Evolutionary conservation across 2,329 filamentous ascomycete genomes (phyloP).

Genomic region (Fusarium algeriense): DNA sequence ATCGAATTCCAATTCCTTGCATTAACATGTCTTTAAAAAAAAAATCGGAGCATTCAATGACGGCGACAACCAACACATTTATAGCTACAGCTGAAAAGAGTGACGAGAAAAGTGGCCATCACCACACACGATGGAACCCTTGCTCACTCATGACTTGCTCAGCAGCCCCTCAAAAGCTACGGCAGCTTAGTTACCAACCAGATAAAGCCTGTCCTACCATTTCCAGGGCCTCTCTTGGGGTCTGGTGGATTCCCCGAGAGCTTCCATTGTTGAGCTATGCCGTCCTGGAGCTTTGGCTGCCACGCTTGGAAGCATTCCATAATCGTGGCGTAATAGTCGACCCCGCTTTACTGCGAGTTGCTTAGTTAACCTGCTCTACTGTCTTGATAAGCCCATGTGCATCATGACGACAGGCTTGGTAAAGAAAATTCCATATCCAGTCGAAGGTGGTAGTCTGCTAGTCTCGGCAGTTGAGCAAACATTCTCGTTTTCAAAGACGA

Average conservation of each 20-base stretch:
- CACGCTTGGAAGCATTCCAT: slow-evolving; percentile 37
- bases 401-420: slow-evolving; percentile 35
- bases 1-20: slow-evolving; percentile 37
- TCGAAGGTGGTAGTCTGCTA: background rate
- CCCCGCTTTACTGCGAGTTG: slow-evolving; percentile 41
- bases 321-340: slow-evolving; percentile 45
- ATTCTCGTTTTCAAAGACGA: background rate
- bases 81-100: slow-evolving; percentile 28
- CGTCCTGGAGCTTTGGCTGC: slow-evolving; percentile 6
- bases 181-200: slow-evolving; percentile 17
- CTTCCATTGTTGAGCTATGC: slow-evolving; percentile 19
- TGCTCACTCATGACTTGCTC: slow-evolving; percentile 44
- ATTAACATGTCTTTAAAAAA: slow-evolving; percentile 36
- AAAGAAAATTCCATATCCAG: background rate
- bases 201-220: slow-evolving; percentile 13
- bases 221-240: background rate
- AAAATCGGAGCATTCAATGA: slow-evolving; percentile 26
- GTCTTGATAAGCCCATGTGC: slow-evolving; percentile 40
- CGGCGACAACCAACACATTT: slow-evolving; percentile 38
- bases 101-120: slow-evolving; percentile 25
- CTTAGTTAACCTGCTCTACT: slow-evolving; percentile 33
- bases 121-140: slow-evolving; percentile 14
- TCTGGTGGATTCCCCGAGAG: slow-evolving; percentile 20
- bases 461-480: background rate
- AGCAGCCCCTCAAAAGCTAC: slow-evolving; percentile 39